Evolutionary conservation across 805 yeast genomes (phyloP), one percentile per base, ranked within the genome.

Genomic region (Jamesozyma hellenica): DNA sequence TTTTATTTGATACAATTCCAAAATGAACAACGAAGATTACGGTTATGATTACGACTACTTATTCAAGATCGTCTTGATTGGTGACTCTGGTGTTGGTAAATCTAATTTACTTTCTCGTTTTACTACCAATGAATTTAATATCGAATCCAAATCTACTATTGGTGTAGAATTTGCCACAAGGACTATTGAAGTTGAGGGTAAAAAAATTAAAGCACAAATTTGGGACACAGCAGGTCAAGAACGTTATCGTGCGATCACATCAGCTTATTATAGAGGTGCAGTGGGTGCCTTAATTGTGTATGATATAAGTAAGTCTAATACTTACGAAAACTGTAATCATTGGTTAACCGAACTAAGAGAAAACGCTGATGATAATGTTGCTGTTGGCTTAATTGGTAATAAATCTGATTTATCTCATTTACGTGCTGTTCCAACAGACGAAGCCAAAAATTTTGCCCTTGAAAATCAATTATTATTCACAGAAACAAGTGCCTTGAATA

Each of bases 191-290:
- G 79, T 83, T 46, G 90, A 82, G 49, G 87, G 86, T 32, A 82
- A 82, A 56, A 67, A 85, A 58, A 81, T 84, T 51, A 85, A 84
- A 61, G 90, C 94, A 4, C 94, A 86, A 64, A 81, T 87, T 51
- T 90, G 98, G 98, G 98, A 90, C 64, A 90, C 98, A 28, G 98
- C 98, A 2, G 98, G 98, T 45, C 98, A 90, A 68, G 98, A 90
- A 65, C 78, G 98, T 63, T 90, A 92, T 70, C 77, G 98, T 54
- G 97, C 98, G 34, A 90, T 90, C 62, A 92, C 98, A 26, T 79
- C 92, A 42, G 97, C 97, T 5, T 90, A 90, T 67, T 90, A 90
- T 63, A 75, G 98, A 60, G 98, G 97, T 32, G 97, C 98, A 1
- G 95, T 88, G 40, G 98, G 98, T 44, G 97, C 97, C 4, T 72